These are phyloP conservation scores for Lachnellula hyalina DNA, from an alignment of 2,329 filamentous ascomycete genomes.

Conservation along the genomic window DNA sequence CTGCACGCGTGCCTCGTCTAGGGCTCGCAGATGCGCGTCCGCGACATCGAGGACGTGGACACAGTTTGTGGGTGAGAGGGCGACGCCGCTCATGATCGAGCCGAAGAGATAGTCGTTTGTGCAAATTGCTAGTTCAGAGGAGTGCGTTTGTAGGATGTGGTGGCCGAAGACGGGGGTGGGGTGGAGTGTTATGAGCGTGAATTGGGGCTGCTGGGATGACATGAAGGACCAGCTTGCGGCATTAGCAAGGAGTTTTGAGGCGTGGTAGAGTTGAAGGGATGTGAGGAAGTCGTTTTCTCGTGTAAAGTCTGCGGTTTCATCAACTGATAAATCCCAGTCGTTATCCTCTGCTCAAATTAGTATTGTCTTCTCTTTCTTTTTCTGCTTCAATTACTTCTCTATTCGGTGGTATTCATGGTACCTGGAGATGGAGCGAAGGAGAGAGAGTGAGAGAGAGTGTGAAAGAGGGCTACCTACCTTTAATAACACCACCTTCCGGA, in stretches of 20 bases:
- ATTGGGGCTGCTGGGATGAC: constrained; percentile 2
- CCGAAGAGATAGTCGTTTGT: constrained; percentile 2
- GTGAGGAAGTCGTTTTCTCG: background rate
- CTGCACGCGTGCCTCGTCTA: background rate
- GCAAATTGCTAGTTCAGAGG: background rate
- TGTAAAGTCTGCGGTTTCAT: constrained; percentile 1
- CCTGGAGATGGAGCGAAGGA: background rate
- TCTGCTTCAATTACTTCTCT: too few species aligned
- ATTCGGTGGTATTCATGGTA: too few species aligned
- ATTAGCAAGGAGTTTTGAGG: constrained; percentile 13
- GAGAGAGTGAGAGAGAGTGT: background rate
- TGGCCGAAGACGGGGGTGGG: constrained; percentile 9
- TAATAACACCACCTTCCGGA: constrained; percentile 4
- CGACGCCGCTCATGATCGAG: constrained; percentile 1
- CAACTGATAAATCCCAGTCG: constrained; percentile 1
- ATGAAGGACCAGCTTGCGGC: constrained; percentile 11
- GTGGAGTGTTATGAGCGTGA: constrained; percentile 5
- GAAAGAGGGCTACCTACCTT: background rate
- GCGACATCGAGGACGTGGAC: constrained; percentile 12
- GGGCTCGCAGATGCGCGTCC: constrained; percentile 5
- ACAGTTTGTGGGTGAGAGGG: background rate
- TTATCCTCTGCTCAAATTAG: constrained; percentile 1
- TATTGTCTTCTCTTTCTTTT: background rate
- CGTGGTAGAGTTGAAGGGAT: background rate
- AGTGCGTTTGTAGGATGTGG: background rate